Percentiles rank a stretch among this genome's conserved stretches.
phyloP scores from a whole-genome alignment of 2,329 filamentous ascomycete genomes.

The Tolypocladium tundrense region DNA sequence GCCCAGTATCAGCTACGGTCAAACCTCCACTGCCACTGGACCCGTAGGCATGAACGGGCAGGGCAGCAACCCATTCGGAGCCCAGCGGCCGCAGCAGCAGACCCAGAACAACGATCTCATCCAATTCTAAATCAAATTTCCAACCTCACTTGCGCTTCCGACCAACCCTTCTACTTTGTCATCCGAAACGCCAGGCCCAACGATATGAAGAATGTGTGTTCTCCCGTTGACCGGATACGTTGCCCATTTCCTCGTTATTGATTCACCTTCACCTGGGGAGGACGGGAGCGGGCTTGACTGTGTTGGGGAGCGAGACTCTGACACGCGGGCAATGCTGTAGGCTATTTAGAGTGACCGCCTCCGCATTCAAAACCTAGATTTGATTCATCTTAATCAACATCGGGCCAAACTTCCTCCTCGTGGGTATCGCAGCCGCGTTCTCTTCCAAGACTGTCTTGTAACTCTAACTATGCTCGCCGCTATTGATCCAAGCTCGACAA shows the following conservation, averaged over 20 bases:
- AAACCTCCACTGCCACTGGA: slow-evolving; percentile 36
- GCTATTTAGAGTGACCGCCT: slow-evolving; percentile 2
- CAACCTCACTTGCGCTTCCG: not conserved
- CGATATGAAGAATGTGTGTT: slow-evolving; percentile 1
- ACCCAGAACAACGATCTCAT: slow-evolving; percentile 49
- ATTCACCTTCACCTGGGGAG: slow-evolving; percentile 1
- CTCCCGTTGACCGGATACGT: not conserved
- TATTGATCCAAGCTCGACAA: not conserved
- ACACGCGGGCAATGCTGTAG: not conserved
- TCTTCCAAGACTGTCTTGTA: not conserved
- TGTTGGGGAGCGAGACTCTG: not conserved
- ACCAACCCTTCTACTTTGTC: slow-evolving; percentile 2
- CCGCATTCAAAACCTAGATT: slow-evolving; percentile 4
- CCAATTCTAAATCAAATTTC: slow-evolving; percentile 40
- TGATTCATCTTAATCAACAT: slow-evolving; percentile 5
- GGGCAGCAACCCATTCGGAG: slow-evolving; percentile 48
- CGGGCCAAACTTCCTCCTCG: slow-evolving; percentile 3
- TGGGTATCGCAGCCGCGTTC: slow-evolving; percentile 3
- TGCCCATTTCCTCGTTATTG: slow-evolving; percentile 1
- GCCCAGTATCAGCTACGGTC: slow-evolving; percentile 47
- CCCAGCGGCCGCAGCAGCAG: slow-evolving; percentile 36
- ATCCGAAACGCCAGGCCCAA: not conserved
- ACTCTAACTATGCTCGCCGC: not conserved
- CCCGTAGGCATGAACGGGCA: slow-evolving; percentile 46
- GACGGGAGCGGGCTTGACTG: not conserved